Base-by-base conservation (phyloP, 2,329 filamentous ascomycete genomes). In the Talaromyces islandicus region DNA sequence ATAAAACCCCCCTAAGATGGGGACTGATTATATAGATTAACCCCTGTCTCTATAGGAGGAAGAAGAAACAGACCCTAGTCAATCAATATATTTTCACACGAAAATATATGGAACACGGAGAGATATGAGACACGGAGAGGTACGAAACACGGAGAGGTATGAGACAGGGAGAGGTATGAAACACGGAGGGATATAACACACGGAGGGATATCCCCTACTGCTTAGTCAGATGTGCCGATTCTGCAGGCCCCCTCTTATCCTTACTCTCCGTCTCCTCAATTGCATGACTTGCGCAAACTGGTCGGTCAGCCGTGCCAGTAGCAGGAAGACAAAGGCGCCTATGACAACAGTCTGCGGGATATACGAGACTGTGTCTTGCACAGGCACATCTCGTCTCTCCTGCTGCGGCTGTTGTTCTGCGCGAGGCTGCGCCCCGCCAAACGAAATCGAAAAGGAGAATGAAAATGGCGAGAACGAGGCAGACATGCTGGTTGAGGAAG, bases 341-440 rank as follows among this genome's bases (percentile, higher is more conserved):
- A 74, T 57, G 2, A 75, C 68, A 24, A 74, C 54, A 10, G 70
- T 71, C 41, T 72, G 72, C 19, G 71, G 64, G 43, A 75, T 56
- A 54, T 71, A 69, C 1, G 68, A 65, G 35, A 67, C 65, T 0
- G 65, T 50, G 2, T 61, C 57, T 19, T 62, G 46, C 14, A 27
- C 35, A 54, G 35, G n/a, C 21, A 54, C 50, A n/a, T 41, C 32
- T 25, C 21, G 21, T 12, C 48, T 53, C 7, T 25, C 7, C 35
- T 24, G 19, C 7, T 25, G 54, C 27, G 19, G 54, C 35, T 17
- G 35, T 19, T 30, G 48, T 24, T 38, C 17, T 38, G 35, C 14
- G 6, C 17, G 14, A n/a, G 27, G 11, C 11, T 30, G 56, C 4
- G 35, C 10, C n/a, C 35, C 32, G 21, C 60, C 57, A 43, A 62